Evolutionary conservation across 2,329 filamentous ascomycete genomes (phyloP).

Genomic region (Claviceps pazoutovae): DNA sequence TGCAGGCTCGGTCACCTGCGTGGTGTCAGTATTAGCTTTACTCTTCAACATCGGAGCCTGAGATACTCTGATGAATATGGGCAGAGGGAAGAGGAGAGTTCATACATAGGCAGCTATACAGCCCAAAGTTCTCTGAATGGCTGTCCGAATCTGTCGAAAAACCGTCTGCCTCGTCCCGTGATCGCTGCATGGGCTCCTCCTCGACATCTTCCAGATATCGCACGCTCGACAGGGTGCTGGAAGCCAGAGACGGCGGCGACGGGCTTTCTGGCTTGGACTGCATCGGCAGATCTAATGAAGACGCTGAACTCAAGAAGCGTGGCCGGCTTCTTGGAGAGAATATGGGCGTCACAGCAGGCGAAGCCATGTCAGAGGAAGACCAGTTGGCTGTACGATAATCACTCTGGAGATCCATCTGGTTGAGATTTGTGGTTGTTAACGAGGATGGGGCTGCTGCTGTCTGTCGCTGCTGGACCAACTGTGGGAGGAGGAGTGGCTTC

Average conservation of each 20-base stretch:
- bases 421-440: slow-evolving; percentile 20
- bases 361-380: slow-evolving; percentile 52
- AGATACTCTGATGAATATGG: background rate
- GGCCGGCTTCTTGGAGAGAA: slow-evolving; percentile 51
- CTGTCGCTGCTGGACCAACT: slow-evolving; percentile 4
- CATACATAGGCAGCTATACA: slow-evolving; percentile 65
- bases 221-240: slow-evolving; percentile 41
- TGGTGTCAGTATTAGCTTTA: slow-evolving; percentile 8
- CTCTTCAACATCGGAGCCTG: background rate
- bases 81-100: background rate
- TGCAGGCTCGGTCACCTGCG: slow-evolving; percentile 47
- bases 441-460: slow-evolving; percentile 8
- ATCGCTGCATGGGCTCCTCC: slow-evolving; percentile 67
- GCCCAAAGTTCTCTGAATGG: slow-evolving; percentile 24
- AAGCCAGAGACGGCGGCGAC: slow-evolving; percentile 13
- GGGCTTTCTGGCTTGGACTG: slow-evolving; percentile 12
- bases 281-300: slow-evolving; percentile 53
- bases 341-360: slow-evolving; percentile 52
- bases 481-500: slow-evolving; percentile 6
- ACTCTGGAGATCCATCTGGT: slow-evolving; percentile 22
- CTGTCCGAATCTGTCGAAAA: slow-evolving; percentile 11
- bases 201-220: slow-evolving; percentile 65
- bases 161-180: slow-evolving; percentile 37
- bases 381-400: slow-evolving; percentile 36
- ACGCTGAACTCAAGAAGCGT: slow-evolving; percentile 60